phyloP scores from a whole-genome alignment of 2,329 filamentous ascomycete species.

The Pestalotiopsis fici region DNA sequence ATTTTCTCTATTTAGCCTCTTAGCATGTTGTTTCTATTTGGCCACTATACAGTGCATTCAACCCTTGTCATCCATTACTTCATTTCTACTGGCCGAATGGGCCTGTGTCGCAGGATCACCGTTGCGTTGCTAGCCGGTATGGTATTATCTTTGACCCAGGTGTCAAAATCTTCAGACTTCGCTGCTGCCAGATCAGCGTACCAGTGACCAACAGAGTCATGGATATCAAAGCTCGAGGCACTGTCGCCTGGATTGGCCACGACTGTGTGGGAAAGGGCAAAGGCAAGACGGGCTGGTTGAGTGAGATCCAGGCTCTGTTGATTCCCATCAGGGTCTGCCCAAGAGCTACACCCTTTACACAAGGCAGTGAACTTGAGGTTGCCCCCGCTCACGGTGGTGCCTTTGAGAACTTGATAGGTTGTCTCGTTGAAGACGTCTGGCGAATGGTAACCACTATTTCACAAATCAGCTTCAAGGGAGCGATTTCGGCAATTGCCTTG shows the following conservation, averaged over 20 bases:
- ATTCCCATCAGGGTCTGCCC: conserved; percentile 41
- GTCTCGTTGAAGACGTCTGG: conserved; percentile 31
- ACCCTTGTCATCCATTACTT: not conserved
- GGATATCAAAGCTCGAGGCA: conserved; percentile 40
- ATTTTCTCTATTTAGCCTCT: not conserved
- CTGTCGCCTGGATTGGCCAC: conserved; percentile 37
- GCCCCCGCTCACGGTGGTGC: conserved; percentile 32
- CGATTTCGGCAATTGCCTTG: not conserved
- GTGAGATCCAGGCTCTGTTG: conserved; percentile 36
- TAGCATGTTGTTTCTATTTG: not conserved
- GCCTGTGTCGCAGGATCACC: not conserved
- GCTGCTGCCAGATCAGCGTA: conserved; percentile 35
- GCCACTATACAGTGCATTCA: not conserved
- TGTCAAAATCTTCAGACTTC: conserved; percentile 32
- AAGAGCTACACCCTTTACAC: conserved; percentile 41
- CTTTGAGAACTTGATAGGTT: conserved; percentile 34
- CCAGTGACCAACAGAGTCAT: conserved; percentile 43
- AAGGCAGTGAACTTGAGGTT: conserved; percentile 36
- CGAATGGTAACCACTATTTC: conserved; percentile 33
- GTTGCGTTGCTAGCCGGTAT: not conserved
- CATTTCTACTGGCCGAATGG: not conserved
- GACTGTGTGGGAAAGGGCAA: conserved; percentile 36
- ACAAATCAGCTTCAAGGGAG: not conserved
- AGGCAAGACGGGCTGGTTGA: conserved; percentile 39
- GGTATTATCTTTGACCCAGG: conserved; percentile 29